Evolutionary conservation across 352 stramenopile species (phyloP), one percentile per base, ranked within the genome.

Genomic region (Poterioochromonas sp.): DNA sequence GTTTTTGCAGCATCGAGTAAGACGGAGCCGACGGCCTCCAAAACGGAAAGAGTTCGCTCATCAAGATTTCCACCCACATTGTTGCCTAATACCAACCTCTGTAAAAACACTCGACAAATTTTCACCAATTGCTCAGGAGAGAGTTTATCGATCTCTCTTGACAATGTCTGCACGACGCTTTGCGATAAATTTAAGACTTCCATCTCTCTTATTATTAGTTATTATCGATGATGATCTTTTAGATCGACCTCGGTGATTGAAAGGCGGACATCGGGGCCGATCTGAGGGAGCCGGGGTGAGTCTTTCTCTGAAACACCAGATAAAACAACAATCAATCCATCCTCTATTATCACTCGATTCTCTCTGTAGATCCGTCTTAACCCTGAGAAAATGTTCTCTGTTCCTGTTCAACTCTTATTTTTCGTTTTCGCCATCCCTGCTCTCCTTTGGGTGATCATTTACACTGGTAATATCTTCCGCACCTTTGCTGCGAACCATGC

Each of bases 391-490:
- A 58, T 58, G 47, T 58, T 58, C 47, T 58, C 47, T 26, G 26
- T 26, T 15, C 47, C 47, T 26, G 47, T 58, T 26, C 47, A 58
- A 26, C 15, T 68, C 29, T 26, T 68, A 11, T 34, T 68, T 5
- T 5, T 40, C 11, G 58, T 83, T 37, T 82, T 87, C 26, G 83
- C 83, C 34, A 81, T 86, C 63, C 83, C 84, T 29, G 89, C 83
- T 0, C 43, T 82, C 44, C 83, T 90, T 49, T 89, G 86, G 86
- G 79, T 89, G 0, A 44, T 88, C 0, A 60, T 76, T 11, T 91
- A 90, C 68, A 64, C 84, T 12, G 76, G 74, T 79, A 76, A 58
- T 15, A 51, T 8, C 18, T 11, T 39, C 12, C 20, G 8, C 8
- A 78, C 8, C 32, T 78, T 54, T 78, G 18, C 37, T 79, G n/a